Evolutionary conservation across 768 basidiomycete species (phyloP).

Genomic region (Tulasnella sp.): DNA sequence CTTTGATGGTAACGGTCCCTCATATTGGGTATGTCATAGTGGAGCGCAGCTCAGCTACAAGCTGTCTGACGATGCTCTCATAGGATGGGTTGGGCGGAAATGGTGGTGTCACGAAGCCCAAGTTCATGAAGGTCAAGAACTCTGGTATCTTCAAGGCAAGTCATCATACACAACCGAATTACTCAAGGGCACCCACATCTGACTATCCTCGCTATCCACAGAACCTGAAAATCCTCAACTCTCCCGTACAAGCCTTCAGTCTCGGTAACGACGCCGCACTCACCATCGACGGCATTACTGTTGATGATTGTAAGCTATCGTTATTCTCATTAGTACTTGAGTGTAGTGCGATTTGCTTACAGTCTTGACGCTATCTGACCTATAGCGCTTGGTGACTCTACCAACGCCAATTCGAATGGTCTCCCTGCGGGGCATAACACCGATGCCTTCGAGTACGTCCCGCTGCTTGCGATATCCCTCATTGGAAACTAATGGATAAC

Average conservation of each 20-base stretch:
- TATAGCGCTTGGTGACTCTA: slow-evolving; percentile 43
- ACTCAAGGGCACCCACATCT: not conserved
- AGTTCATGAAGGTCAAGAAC: slow-evolving; percentile 35
- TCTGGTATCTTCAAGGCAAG: slow-evolving; percentile 34
- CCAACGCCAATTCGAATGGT: slow-evolving; percentile 45
- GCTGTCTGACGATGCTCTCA: not conserved
- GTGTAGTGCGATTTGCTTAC: too few relatives aligned
- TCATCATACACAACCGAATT: not conserved
- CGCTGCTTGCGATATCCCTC: too few relatives aligned
- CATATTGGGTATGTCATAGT: slow-evolving; percentile 33
- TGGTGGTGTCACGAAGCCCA: slow-evolving; percentile 24
- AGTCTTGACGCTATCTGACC: slow-evolving; percentile 31
- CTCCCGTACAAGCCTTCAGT: slow-evolving; percentile 30
- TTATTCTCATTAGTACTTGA: not conserved
- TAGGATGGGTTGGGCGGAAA: slow-evolving; percentile 22
- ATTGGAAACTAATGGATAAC: too few relatives aligned
- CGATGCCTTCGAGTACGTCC: slow-evolving; percentile 24
- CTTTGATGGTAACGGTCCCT: slow-evolving; percentile 36
- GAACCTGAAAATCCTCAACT: slow-evolving; percentile 33
- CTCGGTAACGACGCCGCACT: slow-evolving; percentile 26
- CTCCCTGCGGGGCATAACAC: slow-evolving; percentile 31
- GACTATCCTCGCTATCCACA: slow-evolving; percentile 16
- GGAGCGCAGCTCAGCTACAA: too few relatives aligned
- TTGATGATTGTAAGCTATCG: slow-evolving; percentile 45
- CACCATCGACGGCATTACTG: slow-evolving; percentile 31